Conservation (phyloP, 768 basidiomycete genomes). For the Austroboletus festivus region DNA sequence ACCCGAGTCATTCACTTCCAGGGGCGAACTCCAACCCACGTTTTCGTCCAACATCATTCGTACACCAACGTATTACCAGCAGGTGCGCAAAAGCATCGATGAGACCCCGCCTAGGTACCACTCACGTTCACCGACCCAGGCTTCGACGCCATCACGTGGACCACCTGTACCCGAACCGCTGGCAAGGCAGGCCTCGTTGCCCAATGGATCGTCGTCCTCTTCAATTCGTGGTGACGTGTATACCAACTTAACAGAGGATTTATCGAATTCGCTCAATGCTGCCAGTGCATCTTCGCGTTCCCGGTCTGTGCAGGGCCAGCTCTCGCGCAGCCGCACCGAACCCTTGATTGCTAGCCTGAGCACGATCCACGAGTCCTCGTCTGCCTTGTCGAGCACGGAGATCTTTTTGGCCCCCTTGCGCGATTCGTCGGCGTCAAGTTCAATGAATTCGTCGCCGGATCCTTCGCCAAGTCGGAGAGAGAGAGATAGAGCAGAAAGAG, state of each 20-base stretch:
- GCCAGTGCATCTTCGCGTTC: background rate
- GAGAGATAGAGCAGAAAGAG: background rate
- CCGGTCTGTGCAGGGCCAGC: background rate
- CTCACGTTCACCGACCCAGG: constrained; percentile 27
- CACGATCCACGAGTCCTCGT: constrained; percentile 28
- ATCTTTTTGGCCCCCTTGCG: constrained; percentile 24
- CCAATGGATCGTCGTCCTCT: constrained; percentile 17
- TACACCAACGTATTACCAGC: constrained; percentile 59
- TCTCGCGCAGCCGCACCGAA: constrained; percentile 31
- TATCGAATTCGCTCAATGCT: constrained; percentile 19
- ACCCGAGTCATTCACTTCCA: constrained; percentile 48
- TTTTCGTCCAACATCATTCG: constrained; percentile 70
- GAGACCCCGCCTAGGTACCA: constrained; percentile 15
- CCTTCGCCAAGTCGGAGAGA: constrained; percentile 29
- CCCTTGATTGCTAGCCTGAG: constrained; percentile 23
- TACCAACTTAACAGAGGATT: constrained; percentile 27
- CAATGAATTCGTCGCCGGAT: constrained; percentile 25
- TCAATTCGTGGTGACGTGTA: constrained; percentile 16
- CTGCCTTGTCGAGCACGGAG: constrained; percentile 24
- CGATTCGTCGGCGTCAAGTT: constrained; percentile 7
- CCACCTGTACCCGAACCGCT: constrained; percentile 20
- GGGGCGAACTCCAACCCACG: constrained; percentile 56
- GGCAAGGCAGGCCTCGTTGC: constrained; percentile 25
- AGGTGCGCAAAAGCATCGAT: constrained; percentile 25
- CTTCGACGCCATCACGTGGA: too few relatives aligned